Percentiles rank a stretch among this genome's conserved stretches.
phyloP scores from a whole-genome alignment of 2,329 filamentous ascomycete species.

The Exserohilum rostratum region DNA sequence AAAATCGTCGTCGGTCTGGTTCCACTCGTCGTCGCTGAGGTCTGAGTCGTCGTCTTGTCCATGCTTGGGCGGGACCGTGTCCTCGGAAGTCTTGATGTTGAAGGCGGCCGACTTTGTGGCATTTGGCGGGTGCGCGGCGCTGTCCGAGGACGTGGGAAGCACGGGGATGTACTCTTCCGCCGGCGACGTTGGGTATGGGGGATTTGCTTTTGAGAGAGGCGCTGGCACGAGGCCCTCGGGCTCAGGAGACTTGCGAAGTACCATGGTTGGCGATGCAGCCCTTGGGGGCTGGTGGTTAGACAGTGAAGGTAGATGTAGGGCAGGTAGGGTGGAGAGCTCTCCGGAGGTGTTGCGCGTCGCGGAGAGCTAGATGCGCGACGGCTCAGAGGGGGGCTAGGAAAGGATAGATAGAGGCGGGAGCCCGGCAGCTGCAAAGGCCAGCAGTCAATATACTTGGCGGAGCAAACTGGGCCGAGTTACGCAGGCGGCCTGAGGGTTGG shows the following conservation, averaged over 20 bases:
- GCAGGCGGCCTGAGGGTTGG: slow-evolving; percentile 11
- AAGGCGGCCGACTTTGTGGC: slow-evolving; percentile 49
- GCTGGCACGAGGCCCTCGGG: slow-evolving; percentile 48
- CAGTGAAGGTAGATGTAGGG: too few species aligned
- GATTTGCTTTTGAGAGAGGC: slow-evolving; percentile 49
- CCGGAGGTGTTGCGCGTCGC: background rate
- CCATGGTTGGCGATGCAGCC: slow-evolving; percentile 45
- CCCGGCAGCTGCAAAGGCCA: background rate
- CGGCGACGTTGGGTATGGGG: slow-evolving; percentile 55
- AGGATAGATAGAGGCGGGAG: background rate
- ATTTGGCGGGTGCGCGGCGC: slow-evolving; percentile 41
- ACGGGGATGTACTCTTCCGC: slow-evolving; percentile 38
- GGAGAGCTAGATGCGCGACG: background rate
- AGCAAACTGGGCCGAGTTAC: slow-evolving; percentile 3
- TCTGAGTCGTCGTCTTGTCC: slow-evolving; percentile 35
- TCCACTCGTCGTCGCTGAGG: slow-evolving; percentile 43
- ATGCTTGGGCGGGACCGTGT: slow-evolving; percentile 31
- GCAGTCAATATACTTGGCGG: background rate
- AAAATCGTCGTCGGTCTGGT: slow-evolving; percentile 43
- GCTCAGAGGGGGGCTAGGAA: background rate
- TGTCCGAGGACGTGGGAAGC: slow-evolving; percentile 26
- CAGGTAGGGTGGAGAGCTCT: background rate
- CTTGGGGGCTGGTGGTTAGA: background rate
- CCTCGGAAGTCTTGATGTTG: slow-evolving; percentile 42
- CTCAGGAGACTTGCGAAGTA: slow-evolving; percentile 52